Conservation (phyloP, 2,329 filamentous ascomycete species). For the Penicillium sp. region DNA sequence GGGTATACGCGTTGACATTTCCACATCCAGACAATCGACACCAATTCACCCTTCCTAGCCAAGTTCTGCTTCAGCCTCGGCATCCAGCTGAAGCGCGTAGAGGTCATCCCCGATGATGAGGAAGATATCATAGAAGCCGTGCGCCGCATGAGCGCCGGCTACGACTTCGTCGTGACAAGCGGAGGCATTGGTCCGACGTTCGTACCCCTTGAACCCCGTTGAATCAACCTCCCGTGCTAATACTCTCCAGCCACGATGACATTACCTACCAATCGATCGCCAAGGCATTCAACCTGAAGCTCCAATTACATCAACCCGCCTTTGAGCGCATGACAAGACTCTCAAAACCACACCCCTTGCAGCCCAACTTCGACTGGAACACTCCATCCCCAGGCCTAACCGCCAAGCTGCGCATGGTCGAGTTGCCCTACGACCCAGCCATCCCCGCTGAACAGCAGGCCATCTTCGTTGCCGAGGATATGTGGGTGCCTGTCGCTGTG, state of each 20-base stretch:
- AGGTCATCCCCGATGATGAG: conserved; percentile 92
- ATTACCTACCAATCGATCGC: conserved; percentile 95
- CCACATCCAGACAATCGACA: conserved; percentile 58
- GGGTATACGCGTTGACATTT: neutral
- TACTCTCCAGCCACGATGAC: conserved; percentile 74
- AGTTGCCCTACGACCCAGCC: conserved; percentile 70
- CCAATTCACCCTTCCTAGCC: conserved; percentile 61
- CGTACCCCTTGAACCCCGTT: conserved; percentile 32
- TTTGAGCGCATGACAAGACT: conserved; percentile 78
- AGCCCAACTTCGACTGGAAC: conserved; percentile 79
- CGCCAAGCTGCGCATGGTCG: conserved; percentile 86
- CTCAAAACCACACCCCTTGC: conserved; percentile 66
- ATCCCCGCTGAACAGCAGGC: conserved; percentile 65
- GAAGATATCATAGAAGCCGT: conserved; percentile 84
- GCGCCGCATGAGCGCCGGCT: conserved; percentile 76
- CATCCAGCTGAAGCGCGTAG: conserved; percentile 73
- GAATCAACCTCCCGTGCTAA: neutral
- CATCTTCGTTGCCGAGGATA: conserved; percentile 70
- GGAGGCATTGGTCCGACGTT: conserved; percentile 95
- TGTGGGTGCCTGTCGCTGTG: conserved; percentile 86
- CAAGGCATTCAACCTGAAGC: conserved; percentile 73
- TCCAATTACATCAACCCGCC: conserved; percentile 72
- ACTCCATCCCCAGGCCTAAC: conserved; percentile 69
- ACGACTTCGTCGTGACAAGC: conserved; percentile 93
- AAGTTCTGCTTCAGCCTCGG: conserved; percentile 63